These are phyloP conservation scores for Hyaloperonospora arabidopsidis DNA, from an alignment of 352 stramenopile species.

Conservation along the genomic window DNA sequence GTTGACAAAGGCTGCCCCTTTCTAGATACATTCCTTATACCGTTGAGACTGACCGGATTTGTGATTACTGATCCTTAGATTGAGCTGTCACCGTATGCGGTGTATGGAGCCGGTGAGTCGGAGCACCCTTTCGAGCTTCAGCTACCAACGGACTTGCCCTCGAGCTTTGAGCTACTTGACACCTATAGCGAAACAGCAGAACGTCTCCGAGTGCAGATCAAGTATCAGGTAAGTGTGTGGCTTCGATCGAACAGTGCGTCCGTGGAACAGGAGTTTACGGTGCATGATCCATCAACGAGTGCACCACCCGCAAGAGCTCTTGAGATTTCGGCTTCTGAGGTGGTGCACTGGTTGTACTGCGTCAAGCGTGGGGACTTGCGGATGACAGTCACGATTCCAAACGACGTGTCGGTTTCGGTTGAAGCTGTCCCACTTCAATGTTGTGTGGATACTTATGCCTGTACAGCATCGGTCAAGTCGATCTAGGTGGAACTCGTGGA, in stretches of 20 bases:
- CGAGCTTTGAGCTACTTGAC: constrained; percentile 26
- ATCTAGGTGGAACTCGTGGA: constrained; percentile 24
- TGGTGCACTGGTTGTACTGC: constrained; percentile 28
- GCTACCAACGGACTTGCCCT: constrained; percentile 16
- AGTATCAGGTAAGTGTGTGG: constrained; percentile 28
- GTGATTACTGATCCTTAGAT: constrained; percentile 12
- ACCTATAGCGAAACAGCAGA: constrained; percentile 26
- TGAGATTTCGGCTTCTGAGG: constrained; percentile 20
- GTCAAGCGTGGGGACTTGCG: constrained; percentile 25
- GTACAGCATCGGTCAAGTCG: constrained; percentile 16
- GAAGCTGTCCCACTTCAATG: constrained; percentile 19
- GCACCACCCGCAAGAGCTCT: constrained; percentile 20
- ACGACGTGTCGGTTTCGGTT: constrained; percentile 19
- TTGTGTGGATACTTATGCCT: constrained; percentile 17
- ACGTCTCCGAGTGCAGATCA: constrained; percentile 24
- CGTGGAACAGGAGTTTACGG: constrained; percentile 22
- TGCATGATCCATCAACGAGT: constrained; percentile 18
- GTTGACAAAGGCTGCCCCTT: neutral
- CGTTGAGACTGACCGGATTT: neutral
- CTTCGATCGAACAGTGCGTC: constrained; percentile 13
- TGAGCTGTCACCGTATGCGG: constrained; percentile 12
- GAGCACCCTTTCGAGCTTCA: constrained; percentile 20
- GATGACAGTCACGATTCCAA: constrained; percentile 14
- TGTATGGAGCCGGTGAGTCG: constrained; percentile 17
- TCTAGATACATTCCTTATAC: neutral